These are phyloP conservation scores for Pseudoturritis turrita DNA, from an alignment of 345 rosid species.

Conservation along the genomic window DNA sequence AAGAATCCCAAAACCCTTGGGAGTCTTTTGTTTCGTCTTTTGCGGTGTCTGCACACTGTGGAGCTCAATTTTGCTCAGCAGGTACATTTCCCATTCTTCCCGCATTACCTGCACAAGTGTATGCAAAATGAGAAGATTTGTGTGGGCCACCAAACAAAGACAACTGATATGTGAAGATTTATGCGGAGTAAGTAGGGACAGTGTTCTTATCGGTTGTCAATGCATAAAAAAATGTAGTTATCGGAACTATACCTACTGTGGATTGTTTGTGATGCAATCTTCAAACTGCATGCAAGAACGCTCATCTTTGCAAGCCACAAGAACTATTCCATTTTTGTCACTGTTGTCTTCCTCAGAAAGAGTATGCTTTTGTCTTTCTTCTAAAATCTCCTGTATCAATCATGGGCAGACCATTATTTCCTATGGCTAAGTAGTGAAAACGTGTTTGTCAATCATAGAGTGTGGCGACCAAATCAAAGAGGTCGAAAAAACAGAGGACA, in stretches of 20 bases:
- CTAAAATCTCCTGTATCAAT: conserved; percentile 64
- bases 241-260: conserved; percentile 53
- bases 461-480: not conserved
- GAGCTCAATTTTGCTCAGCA: conserved; percentile 79
- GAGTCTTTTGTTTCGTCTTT: conserved; percentile 68
- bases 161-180: not conserved
- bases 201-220: not conserved
- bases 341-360: conserved; percentile 39
- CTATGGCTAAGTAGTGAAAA: not conserved
- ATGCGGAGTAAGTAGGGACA: not conserved
- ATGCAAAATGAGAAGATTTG: not conserved
- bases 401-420: not conserved
- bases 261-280: conserved; percentile 65
- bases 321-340: conserved; percentile 55
- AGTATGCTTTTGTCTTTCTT: conserved; percentile 58
- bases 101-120: conserved; percentile 63
- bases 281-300: conserved; percentile 94
- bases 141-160: not conserved
- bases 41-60: conserved; percentile 58
- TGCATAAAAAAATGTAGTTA: conserved; percentile 1
- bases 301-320: conserved; percentile 95
- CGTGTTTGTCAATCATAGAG: not conserved
- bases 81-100: conserved; percentile 92
- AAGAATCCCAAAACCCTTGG: conserved; percentile 94
- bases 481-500: too few species aligned